Evolutionary conservation across 1,284 basidiomycete genomes (phyloP), one percentile per base, ranked within the genome.

Genomic region (Porodaedalea pini): DNA sequence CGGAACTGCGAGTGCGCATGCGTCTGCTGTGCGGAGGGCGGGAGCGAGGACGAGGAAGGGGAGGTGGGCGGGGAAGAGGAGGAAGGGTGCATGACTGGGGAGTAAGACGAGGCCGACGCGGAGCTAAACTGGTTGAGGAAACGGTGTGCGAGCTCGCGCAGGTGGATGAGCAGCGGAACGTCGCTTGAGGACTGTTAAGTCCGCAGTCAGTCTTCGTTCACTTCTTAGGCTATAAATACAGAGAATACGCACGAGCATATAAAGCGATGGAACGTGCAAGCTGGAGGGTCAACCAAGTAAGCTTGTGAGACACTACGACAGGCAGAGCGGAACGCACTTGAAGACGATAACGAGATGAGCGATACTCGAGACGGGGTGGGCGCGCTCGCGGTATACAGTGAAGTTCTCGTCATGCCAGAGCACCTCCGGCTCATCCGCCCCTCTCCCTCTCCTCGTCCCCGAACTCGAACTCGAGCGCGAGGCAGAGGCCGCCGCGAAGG

Each of bases 371-470:
- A 88, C 81, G 1, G 86, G 85, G 61, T 86, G 76, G 6, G 73
- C 77, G 66, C 75, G 82, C 71, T 89, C 86, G 61, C 80, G 75
- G 67, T 87, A 90, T 4, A 78, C 80, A 21, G 86, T 88, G 61
- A 89, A 85, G 69, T 87, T 86, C 59, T 85, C 82, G 67, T 90
- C 86, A 60, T 79, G 78, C 83, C 83, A 88, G 15, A 89, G 74
- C 50, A 88, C 74, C 61, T 88, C 83, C 78, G 78, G 55, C 77
- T 73, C 10, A 71, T 76, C 41, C 77, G 41, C 49, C n/a, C 19
- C 51, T 23, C 31, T 37, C 2, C 17, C 15, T 21, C 31, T 52
- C 6, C 41, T 25, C 15, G 19, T 40, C 29, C 51, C 17, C 54
- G 36, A 15, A n/a, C 13, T 19, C 7, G 32, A 17, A 19, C 44